Conservation (phyloP, 2,329 filamentous ascomycete genomes). For the Harringtonia lauricola region DNA sequence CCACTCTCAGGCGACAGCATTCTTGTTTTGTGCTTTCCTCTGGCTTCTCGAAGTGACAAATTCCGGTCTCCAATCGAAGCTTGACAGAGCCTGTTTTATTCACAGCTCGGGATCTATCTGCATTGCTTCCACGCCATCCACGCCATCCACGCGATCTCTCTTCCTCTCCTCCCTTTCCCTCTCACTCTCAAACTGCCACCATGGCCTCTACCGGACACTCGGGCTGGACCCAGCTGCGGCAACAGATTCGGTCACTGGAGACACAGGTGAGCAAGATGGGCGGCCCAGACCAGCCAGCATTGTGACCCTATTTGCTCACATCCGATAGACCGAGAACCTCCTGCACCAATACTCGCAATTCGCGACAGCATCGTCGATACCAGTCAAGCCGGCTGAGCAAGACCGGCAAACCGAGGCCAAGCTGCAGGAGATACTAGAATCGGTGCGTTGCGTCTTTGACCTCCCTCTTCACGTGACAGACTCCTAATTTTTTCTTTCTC, state of each 20-base stretch:
- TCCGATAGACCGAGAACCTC: constrained; percentile 67
- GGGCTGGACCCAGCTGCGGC: constrained; percentile 88
- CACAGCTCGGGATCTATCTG: too few species aligned
- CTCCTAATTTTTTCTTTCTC: constrained; percentile 8
- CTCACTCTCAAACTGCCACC: neutral
- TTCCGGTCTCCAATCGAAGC: too few species aligned
- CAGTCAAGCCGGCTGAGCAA: constrained; percentile 74
- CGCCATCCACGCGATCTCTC: too few species aligned
- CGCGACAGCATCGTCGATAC: constrained; percentile 66
- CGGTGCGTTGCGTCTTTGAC: too few species aligned
- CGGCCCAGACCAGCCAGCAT: too few species aligned
- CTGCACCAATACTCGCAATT: constrained; percentile 89
- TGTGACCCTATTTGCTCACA: too few species aligned
- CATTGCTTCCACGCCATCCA: too few species aligned
- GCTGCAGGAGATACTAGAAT: constrained; percentile 74
- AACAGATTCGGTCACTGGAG: constrained; percentile 81
- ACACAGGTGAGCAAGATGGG: constrained; percentile 55
- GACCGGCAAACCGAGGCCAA: constrained; percentile 71
- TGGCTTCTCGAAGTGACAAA: too few species aligned
- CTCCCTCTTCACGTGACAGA: too few species aligned
- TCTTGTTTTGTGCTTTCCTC: too few species aligned
- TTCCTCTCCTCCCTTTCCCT: neutral
- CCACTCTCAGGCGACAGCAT: neutral
- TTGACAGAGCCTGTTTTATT: too few species aligned
- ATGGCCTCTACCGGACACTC: constrained; percentile 22